Evolutionary conservation across 345 rosid genomes (phyloP).

Genomic region (Fremontodendron californicum): DNA sequence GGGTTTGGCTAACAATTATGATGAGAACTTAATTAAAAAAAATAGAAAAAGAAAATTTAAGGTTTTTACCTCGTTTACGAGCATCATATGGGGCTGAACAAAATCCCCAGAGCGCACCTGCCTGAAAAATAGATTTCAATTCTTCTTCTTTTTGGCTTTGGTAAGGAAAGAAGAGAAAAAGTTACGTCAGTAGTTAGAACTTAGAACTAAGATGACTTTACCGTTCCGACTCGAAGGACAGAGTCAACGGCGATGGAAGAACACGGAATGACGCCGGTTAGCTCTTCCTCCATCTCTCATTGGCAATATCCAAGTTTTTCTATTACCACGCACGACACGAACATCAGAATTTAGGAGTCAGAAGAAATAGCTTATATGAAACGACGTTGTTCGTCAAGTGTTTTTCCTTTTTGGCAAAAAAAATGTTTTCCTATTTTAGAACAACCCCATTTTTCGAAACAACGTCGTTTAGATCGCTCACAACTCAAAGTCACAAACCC

Average conservation of each 20-base stretch:
- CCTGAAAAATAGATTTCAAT: conserved; percentile 33
- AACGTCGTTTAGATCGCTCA: too few relatives aligned
- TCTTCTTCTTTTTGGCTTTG: background rate
- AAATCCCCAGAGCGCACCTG: conserved; percentile 72
- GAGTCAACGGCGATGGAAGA: conserved; percentile 71
- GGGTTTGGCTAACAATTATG: background rate
- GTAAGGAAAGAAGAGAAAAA: conserved; percentile 3
- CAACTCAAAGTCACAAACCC: too few relatives aligned
- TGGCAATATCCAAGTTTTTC: background rate
- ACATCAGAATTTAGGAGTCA: background rate
- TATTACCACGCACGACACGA: background rate
- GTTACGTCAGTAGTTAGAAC: background rate
- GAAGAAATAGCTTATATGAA: background rate
- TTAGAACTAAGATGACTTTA: conserved; percentile 8
- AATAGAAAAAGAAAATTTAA: background rate
- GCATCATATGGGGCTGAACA: conserved; percentile 62
- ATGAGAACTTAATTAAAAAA: background rate
- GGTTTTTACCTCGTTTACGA: conserved; percentile 44
- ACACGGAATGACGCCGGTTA: conserved; percentile 55
- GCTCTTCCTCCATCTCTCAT: conserved; percentile 51
- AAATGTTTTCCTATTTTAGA: too few relatives aligned
- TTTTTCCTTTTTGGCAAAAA: background rate
- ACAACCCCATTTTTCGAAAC: too few relatives aligned
- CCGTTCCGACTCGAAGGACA: conserved; percentile 60
- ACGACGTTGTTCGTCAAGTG: background rate